A percentile compares a stretch with the other conserved stretches of the same genome.
phyloP scores from a whole-genome alignment of 1,139 yeast genomes.

The Yamadazyma diospyri region DNA sequence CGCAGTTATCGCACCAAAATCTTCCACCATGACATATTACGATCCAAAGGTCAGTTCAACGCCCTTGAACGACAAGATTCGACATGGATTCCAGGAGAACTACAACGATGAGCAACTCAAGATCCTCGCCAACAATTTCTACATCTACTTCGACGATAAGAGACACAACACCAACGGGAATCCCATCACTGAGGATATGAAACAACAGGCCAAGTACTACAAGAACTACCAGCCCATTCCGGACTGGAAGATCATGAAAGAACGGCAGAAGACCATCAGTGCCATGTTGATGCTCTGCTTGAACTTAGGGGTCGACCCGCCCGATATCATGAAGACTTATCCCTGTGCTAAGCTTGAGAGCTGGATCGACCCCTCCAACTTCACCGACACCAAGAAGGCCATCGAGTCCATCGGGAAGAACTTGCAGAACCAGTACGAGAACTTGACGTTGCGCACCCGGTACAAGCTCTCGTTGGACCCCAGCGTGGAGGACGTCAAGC shows the following conservation, averaged over 20 bases:
- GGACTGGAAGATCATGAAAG: slow-evolving; percentile 91
- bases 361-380: slow-evolving; percentile 88
- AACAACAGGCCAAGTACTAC: slow-evolving; percentile 38
- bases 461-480: slow-evolving; percentile 93
- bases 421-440: slow-evolving; percentile 84
- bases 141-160: slow-evolving; percentile 82
- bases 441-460: slow-evolving; percentile 79
- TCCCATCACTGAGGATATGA: slow-evolving; percentile 62
- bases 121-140: slow-evolving; percentile 66
- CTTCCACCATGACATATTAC: slow-evolving; percentile 2
- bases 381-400: slow-evolving; percentile 85
- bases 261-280: slow-evolving; percentile 89
- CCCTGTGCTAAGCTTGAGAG: slow-evolving; percentile 94
- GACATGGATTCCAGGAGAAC: slow-evolving; percentile 84
- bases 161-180: slow-evolving; percentile 89
- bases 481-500: slow-evolving; percentile 89
- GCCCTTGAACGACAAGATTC: slow-evolving; percentile 42
- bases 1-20: slow-evolving; percentile 1
- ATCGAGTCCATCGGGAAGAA: slow-evolving; percentile 88
- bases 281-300: slow-evolving; percentile 90
- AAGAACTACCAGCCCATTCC: slow-evolving; percentile 64
- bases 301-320: slow-evolving; percentile 95
- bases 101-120: slow-evolving; percentile 59
- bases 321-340: slow-evolving; percentile 89
- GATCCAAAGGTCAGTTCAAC: slow-evolving; percentile 3